Evolutionary conservation across 208 protist species (phyloP).

Genomic region (Leishmania major): DNA sequence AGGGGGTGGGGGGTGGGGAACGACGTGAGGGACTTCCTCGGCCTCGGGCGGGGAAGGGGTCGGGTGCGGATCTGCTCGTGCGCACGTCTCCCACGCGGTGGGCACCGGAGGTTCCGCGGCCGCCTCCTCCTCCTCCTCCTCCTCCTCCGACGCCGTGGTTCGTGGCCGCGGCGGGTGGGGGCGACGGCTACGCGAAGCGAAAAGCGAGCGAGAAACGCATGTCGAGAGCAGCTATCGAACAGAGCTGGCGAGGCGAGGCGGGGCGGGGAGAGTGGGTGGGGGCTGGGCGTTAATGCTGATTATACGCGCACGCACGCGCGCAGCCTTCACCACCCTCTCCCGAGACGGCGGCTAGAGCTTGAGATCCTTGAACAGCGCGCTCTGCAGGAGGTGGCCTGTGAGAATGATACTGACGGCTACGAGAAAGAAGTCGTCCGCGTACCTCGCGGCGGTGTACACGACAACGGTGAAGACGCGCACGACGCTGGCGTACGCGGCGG

Average conservation of each 20-base stretch:
- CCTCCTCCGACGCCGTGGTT: not conserved
- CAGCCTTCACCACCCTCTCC: not conserved
- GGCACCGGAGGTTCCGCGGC: not conserved
- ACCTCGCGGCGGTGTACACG: slow-evolving; percentile 21
- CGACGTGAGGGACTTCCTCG: not conserved
- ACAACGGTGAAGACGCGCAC: slow-evolving; percentile 12
- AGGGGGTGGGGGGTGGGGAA: not conserved
- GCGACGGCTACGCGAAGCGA: not conserved
- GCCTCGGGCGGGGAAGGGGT: too few relatives aligned
- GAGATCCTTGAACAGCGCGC: slow-evolving; percentile 29
- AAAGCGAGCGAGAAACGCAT: too few relatives aligned
- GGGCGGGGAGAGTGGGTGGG: not conserved
- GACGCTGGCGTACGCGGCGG: not conserved
- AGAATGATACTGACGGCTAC: slow-evolving; percentile 32
- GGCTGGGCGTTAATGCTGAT: not conserved
- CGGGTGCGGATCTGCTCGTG: not conserved
- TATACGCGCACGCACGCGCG: not conserved
- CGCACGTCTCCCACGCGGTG: not conserved
- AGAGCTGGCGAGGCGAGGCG: not conserved
- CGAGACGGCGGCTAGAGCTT: slow-evolving; percentile 9
- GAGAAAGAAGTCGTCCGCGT: slow-evolving; percentile 39
- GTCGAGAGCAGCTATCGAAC: not conserved
- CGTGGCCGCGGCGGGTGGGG: not conserved
- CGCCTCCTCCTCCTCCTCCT: not conserved
- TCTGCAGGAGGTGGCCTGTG: slow-evolving; percentile 34